These are phyloP conservation scores for Annulohypoxylon nitens DNA, from an alignment of 495 filamentous ascomycete genomes.

Conservation along the genomic window DNA sequence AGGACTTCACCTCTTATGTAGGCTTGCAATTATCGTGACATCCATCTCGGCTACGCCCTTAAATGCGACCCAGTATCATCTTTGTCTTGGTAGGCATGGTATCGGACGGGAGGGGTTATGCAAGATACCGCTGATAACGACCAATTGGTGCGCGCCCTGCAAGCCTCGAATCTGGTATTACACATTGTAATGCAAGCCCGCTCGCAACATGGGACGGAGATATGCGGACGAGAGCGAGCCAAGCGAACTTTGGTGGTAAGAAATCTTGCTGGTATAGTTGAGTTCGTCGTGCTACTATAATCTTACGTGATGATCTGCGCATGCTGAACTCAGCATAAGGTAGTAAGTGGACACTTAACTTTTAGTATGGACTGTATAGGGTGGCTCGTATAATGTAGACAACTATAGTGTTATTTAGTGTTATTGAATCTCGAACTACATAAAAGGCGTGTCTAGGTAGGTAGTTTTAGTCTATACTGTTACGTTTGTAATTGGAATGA, in stretches of 20 bases:
- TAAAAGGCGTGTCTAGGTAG: no score
- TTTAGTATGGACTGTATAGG: not conserved
- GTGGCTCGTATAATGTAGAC: not conserved
- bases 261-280: not conserved
- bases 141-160: not conserved
- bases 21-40: not conserved
- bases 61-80: not conserved
- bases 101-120: conserved; percentile 5
- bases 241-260: not conserved
- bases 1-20: not conserved
- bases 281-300: not conserved
- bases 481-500: not conserved
- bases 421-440: no score
- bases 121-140: conserved; percentile 6
- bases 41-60: not conserved
- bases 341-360: not conserved
- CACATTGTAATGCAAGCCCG: not conserved
- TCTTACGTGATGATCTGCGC: not conserved
- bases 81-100: not conserved
- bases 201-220: no score
- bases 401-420: not conserved
- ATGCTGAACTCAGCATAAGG: not conserved
- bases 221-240: not conserved
- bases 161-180: not conserved
- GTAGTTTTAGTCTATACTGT: not conserved